Conservation (phyloP, 371 early-diverging fungal species). For the Mortierella sp. region DNA sequence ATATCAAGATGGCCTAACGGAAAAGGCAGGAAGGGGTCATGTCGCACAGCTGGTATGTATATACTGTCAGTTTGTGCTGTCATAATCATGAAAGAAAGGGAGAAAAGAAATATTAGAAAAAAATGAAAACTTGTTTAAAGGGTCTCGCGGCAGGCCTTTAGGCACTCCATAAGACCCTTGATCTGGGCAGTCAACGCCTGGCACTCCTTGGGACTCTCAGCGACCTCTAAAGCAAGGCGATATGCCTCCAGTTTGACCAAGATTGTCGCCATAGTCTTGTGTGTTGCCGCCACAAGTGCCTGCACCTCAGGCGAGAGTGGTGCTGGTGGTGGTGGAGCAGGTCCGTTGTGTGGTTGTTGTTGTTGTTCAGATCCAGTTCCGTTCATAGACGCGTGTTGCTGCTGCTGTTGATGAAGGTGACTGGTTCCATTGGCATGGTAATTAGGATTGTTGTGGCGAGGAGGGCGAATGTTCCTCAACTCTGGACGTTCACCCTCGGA, state of each 20-base stretch:
- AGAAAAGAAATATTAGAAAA: neutral
- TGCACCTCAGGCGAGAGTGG: slow-evolving; percentile 49
- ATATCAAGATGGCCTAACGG: neutral
- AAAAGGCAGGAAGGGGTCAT: slow-evolving; percentile 1
- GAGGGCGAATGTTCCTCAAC: slow-evolving; percentile 3
- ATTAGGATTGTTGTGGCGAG: slow-evolving; percentile 12
- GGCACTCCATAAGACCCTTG: slow-evolving; percentile 56
- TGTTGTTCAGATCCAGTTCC: slow-evolving; percentile 2
- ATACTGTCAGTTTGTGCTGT: neutral
- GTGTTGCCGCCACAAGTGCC: slow-evolving; percentile 41
- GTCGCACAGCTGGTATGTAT: neutral
- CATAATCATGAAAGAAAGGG: neutral
- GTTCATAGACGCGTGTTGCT: neutral
- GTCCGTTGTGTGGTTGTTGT: neutral
- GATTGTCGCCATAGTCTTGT: slow-evolving; percentile 56
- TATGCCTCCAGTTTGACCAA: slow-evolving; percentile 47
- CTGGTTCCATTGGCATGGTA: slow-evolving; percentile 5
- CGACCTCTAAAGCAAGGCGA: slow-evolving; percentile 41
- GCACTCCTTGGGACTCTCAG: slow-evolving; percentile 54
- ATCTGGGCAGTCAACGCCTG: slow-evolving; percentile 48
- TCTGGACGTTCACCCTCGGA: slow-evolving; percentile 19
- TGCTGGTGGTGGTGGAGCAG: slow-evolving; percentile 32
- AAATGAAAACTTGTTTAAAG: slow-evolving; percentile 14
- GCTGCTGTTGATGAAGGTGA: neutral
- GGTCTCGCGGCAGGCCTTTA: slow-evolving; percentile 53